Evolutionary conservation across 208 protist genomes (phyloP).

Genomic region (Acanthamoeba rhysodes): DNA sequence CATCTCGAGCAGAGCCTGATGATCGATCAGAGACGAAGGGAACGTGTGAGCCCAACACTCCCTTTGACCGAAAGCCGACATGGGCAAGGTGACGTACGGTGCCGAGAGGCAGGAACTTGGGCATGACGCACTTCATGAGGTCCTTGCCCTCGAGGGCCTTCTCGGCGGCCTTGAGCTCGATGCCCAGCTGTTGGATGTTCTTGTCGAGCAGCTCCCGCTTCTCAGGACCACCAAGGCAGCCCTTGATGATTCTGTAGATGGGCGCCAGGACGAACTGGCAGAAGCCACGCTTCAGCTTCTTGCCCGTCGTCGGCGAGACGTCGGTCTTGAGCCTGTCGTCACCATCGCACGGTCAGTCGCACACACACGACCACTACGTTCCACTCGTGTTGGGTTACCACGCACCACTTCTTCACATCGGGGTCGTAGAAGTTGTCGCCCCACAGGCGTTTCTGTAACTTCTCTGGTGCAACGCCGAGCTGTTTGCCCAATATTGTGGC

Average conservation of each 20-base stretch:
- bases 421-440: constrained; percentile 99
- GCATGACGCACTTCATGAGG: constrained; percentile 98
- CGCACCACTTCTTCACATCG: constrained; percentile 94
- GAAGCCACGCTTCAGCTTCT: constrained; percentile 93
- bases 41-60: not conserved
- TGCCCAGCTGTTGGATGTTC: constrained; percentile 95
- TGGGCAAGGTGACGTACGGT: not conserved
- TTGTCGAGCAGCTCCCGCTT: not conserved
- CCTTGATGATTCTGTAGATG: constrained; percentile 97
- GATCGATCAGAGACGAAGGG: not conserved
- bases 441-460: constrained; percentile 97
- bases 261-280: constrained; percentile 98
- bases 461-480: constrained; percentile 93
- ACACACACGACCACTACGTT: too few relatives aligned
- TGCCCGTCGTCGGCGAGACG: constrained; percentile 80
- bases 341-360: not conserved
- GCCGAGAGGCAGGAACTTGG: constrained; percentile 88
- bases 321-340: not conserved
- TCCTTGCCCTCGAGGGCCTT: constrained; percentile 93
- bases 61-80: constrained; percentile 73
- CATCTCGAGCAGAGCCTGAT: constrained; percentile 97
- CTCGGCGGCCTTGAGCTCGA: constrained; percentile 95
- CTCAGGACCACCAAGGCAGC: not conserved
- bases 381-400: too few relatives aligned
- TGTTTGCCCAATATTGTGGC: constrained; percentile 96